Base-by-base conservation (phyloP, 2,329 filamentous ascomycete species). In the Alternaria sp. region DNA sequence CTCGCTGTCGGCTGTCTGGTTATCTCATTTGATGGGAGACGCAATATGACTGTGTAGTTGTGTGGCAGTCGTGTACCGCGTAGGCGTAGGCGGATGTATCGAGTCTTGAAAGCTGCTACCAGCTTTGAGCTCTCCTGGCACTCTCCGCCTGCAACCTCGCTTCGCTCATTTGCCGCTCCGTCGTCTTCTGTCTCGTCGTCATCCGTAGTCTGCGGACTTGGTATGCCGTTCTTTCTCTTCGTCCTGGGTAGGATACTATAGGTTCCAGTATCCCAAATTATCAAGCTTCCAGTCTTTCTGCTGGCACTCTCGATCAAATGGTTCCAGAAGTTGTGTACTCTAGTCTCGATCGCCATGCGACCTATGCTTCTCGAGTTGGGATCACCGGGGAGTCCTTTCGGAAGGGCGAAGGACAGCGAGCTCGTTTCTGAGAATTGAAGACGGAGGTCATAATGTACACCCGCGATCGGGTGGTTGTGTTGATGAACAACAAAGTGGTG, bases 391-490 rank as follows among this genome's bases (percentile, higher is more conserved):
- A 83, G 51, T 4, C 81, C 82, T 66, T 83, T 83, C 0, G 81
- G 81, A 5, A 83, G 63, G 1, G 81, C 80, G 59, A 80, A 92
- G 62, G 87, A 90, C 11, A 87, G 85, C 25, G 88, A 89, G 72
- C 89, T 91, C 0, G 86, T 85, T 61, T 85, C 83, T 28, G 90
- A 92, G 74, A 92, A 90, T 75, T 92, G 90, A 17, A 92, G 81
- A 3, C 90, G 84, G 19, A 92, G 82, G 76, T 92, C 90, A 80
- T 92, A 91, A 74, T 90, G 88, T 1, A 85, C 84, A 23, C 90
- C 89, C 10, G 90, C 89, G 46, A 91, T 76, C 2, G 90, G 90
- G 73, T 92, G 90, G 72, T 91, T 89, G 74, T 93, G 90, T 73
- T 93, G 90, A 75, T 92, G 89, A 40, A 92, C 84, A 55, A 92